Evolutionary conservation across 768 basidiomycete genomes (phyloP).

Genomic region (Lactarius evosmus): DNA sequence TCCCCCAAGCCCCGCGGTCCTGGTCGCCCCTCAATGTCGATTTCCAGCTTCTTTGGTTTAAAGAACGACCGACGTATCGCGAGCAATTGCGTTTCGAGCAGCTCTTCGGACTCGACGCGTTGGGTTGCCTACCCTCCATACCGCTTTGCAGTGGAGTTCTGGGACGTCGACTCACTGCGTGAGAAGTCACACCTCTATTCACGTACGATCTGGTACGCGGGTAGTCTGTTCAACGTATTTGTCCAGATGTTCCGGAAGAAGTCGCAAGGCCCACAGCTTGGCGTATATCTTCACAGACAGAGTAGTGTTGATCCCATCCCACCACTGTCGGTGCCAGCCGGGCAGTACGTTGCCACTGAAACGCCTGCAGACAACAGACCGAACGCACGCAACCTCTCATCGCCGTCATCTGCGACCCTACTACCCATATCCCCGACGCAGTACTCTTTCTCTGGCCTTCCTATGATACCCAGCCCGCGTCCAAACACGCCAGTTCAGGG

Average conservation of each 20-base stretch:
- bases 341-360: constrained; percentile 3
- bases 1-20: constrained; percentile 30
- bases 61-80: constrained; percentile 44
- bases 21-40: constrained; percentile 36
- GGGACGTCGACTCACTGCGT: constrained; percentile 74
- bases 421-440: constrained; percentile 15
- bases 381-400: constrained; percentile 11
- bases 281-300: constrained; percentile 87
- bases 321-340: constrained; percentile 55
- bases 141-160: constrained; percentile 88
- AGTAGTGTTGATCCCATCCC: constrained; percentile 77
- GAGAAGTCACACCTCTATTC: constrained; percentile 85
- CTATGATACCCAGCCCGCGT: constrained; percentile 17
- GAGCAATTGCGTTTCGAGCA: constrained; percentile 41
- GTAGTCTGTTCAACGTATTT: constrained; percentile 84
- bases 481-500: constrained; percentile 23
- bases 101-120: constrained; percentile 43
- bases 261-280: constrained; percentile 62
- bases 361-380: neutral
- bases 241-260: constrained; percentile 84
- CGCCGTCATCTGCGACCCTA: constrained; percentile 3
- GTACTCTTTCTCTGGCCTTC: constrained; percentile 26
- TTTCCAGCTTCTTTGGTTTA: constrained; percentile 65
- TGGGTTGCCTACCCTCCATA: constrained; percentile 78
- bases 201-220: constrained; percentile 86